phyloP scores from a whole-genome alignment of 345 rosid genomes.

The Aethionema arabicum region DNA sequence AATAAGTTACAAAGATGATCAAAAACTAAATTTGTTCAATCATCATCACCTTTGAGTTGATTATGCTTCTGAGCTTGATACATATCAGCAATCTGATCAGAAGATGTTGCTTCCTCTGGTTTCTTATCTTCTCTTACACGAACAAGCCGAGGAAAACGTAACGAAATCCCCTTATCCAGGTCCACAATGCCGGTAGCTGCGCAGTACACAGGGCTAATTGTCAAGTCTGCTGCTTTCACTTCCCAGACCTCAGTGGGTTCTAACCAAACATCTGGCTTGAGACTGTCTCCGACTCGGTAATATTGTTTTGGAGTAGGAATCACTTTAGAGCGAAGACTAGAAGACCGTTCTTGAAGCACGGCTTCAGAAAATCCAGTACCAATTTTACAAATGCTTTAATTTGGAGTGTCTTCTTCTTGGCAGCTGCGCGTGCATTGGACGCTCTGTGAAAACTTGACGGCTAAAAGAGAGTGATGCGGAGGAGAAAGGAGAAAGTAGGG shows the following conservation, averaged over 20 bases:
- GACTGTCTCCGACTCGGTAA: slow-evolving; percentile 61
- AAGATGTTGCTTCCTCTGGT: slow-evolving; percentile 79
- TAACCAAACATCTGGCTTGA: slow-evolving; percentile 93
- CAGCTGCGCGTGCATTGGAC: slow-evolving; percentile 76
- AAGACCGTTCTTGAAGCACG: slow-evolving; percentile 77
- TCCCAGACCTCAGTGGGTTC: slow-evolving; percentile 98
- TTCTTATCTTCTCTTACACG: slow-evolving; percentile 81
- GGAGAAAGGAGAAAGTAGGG: slow-evolving; percentile 12
- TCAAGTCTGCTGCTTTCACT: slow-evolving; percentile 96
- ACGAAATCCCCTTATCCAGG: slow-evolving; percentile 83
- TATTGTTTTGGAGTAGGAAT: slow-evolving; percentile 82
- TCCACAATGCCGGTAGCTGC: slow-evolving; percentile 88
- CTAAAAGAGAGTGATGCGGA: slow-evolving; percentile 12
- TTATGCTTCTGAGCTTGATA: slow-evolving; percentile 71
- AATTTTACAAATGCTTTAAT: too few species aligned
- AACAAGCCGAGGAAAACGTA: slow-evolving; percentile 82
- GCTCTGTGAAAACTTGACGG: slow-evolving; percentile 24
- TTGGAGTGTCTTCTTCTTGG: slow-evolving; percentile 48
- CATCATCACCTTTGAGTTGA: slow-evolving; percentile 63
- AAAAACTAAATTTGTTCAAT: slow-evolving; percentile 41
- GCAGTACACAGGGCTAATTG: slow-evolving; percentile 87
- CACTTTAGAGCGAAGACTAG: slow-evolving; percentile 79
- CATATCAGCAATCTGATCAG: slow-evolving; percentile 93
- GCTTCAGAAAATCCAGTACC: slow-evolving; percentile 92
- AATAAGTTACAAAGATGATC: neutral